These are phyloP conservation scores for Globisporangium camurandrum DNA, from an alignment of 352 stramenopile species.

Conservation along the genomic window DNA sequence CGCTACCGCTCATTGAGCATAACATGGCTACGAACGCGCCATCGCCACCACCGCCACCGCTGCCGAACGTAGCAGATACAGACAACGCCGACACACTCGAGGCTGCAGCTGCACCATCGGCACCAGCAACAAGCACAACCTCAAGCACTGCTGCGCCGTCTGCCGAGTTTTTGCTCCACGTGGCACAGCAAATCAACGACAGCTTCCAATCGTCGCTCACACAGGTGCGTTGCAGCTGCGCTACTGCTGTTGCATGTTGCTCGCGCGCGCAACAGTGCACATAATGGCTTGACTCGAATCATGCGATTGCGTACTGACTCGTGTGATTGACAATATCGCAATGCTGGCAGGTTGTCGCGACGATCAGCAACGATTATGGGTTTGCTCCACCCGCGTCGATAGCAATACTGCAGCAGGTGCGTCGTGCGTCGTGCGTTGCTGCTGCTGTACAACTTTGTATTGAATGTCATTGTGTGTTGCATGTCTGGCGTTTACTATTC, in stretches of 20 bases:
- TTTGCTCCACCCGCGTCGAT: too few species aligned
- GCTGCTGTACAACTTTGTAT: background rate
- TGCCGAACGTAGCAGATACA: background rate
- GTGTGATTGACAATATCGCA: background rate
- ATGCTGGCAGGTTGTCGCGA: conserved; percentile 11
- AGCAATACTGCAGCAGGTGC: conserved; percentile 10
- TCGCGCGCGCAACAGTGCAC: background rate
- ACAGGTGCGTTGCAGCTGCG: conserved; percentile 8
- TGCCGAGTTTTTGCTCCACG: conserved; percentile 16
- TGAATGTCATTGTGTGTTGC: background rate
- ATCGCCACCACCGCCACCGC: background rate
- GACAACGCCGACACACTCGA: conserved; percentile 2
- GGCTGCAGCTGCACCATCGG: background rate
- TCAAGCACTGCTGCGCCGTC: conserved; percentile 1
- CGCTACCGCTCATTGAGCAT: background rate
- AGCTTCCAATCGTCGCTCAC: conserved; percentile 18
- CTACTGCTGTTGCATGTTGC: too few species aligned
- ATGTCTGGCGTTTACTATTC: background rate
- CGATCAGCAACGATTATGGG: conserved; percentile 16
- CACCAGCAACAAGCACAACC: background rate
- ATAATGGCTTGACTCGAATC: background rate
- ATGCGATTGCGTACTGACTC: background rate
- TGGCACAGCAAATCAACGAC: conserved; percentile 15
- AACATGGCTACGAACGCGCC: conserved; percentile 1
- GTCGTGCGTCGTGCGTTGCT: background rate